Conservation (phyloP, 495 filamentous ascomycete genomes). For the Xylaria intraflava region DNA sequence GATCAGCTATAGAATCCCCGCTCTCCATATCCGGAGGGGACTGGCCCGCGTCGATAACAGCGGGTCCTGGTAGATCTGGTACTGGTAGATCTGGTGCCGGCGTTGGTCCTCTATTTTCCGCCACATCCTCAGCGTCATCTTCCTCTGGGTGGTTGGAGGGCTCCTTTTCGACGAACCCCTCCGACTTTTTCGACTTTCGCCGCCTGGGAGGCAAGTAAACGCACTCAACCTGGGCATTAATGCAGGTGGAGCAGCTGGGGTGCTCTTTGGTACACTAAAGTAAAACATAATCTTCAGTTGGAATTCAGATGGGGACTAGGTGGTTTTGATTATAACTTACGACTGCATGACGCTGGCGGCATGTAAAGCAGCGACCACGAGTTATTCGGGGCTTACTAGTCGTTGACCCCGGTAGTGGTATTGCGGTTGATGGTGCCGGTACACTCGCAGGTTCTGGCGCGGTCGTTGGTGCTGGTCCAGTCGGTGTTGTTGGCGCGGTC, state of each 20-base stretch:
- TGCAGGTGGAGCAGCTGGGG: constrained; percentile 34
- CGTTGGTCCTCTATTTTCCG: background rate
- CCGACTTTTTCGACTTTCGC: constrained; percentile 15
- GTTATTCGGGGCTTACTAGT: constrained; percentile 16
- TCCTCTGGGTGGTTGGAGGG: constrained; percentile 10
- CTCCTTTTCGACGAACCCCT: constrained; percentile 12
- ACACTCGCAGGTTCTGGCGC: background rate
- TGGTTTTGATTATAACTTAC: constrained; percentile 13
- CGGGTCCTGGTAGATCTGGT: no score
- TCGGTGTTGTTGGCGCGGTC: background rate
- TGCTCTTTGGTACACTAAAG: constrained; percentile 35
- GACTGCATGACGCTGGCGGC: constrained; percentile 24
- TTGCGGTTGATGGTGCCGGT: constrained; percentile 1
- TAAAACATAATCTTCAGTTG: constrained; percentile 3
- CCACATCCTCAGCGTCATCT: background rate
- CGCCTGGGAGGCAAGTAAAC: constrained; percentile 30
- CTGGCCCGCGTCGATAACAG: background rate
- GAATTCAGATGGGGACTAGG: background rate
- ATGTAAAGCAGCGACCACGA: constrained; percentile 34
- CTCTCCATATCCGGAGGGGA: constrained; percentile 17
- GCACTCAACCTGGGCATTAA: constrained; percentile 22
- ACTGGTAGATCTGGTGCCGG: background rate
- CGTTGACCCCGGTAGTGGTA: constrained; percentile 8
- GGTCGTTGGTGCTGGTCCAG: constrained; percentile 8
- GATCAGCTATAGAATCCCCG: constrained; percentile 26